Percentiles rank a stretch among this genome's conserved stretches.
phyloP scores from a whole-genome alignment of 2,329 filamentous ascomycete species.

The Pseudogymnoascus sp. region DNA sequence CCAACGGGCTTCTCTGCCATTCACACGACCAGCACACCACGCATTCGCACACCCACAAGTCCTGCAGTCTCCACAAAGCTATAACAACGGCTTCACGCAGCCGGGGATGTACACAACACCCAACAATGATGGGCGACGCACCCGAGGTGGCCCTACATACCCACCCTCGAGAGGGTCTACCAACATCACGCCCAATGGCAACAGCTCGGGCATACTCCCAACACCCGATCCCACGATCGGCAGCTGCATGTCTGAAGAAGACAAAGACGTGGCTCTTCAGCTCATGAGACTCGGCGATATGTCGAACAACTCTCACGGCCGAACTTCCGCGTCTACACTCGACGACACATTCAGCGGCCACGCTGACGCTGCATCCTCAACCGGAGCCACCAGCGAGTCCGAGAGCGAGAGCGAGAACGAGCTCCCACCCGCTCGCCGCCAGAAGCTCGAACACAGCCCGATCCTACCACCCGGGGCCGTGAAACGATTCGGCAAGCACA shows the following conservation, averaged over 20 bases:
- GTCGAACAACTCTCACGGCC: constrained; percentile 85
- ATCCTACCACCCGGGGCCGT: constrained; percentile 38
- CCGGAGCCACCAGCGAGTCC: constrained; percentile 72
- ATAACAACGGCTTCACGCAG: constrained; percentile 48
- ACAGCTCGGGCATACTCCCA: constrained; percentile 59
- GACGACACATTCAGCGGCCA: constrained; percentile 90
- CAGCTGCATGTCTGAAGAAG: constrained; percentile 93
- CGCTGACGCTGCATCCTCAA: constrained; percentile 77
- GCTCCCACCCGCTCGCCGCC: constrained; percentile 49
- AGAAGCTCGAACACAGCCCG: constrained; percentile 47
- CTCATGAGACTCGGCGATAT: constrained; percentile 93
- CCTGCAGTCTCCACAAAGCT: constrained; percentile 77
- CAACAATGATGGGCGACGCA: constrained; percentile 51
- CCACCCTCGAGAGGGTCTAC: constrained; percentile 35
- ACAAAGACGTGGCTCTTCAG: constrained; percentile 88
- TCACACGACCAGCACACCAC: constrained; percentile 66
- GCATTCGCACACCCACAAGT: constrained; percentile 71
- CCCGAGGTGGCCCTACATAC: constrained; percentile 55
- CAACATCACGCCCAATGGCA: constrained; percentile 35
- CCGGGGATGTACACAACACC: constrained; percentile 56
- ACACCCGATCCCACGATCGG: constrained; percentile 96
- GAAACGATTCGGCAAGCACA: constrained; percentile 39
- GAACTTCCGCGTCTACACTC: constrained; percentile 84
- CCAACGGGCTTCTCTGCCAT: constrained; percentile 64
- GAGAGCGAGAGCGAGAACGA: constrained; percentile 62